Evolutionary conservation across 176 grass and related monocot genomes (phyloP).

Genomic region (Musa schizocarpa): DNA sequence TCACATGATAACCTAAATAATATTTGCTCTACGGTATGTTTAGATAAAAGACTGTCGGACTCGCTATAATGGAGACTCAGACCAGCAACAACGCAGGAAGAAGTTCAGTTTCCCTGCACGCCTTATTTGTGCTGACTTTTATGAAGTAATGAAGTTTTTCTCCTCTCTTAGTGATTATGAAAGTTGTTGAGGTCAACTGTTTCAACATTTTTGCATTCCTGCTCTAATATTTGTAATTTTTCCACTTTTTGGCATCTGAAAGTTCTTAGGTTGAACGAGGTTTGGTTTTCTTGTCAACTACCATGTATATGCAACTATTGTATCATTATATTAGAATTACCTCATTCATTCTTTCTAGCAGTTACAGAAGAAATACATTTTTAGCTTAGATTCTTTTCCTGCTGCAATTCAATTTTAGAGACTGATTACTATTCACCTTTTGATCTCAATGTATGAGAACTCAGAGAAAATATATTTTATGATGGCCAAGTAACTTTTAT

Average conservation of each 20-base stretch:
- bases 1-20: background rate
- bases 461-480: background rate
- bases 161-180: too few relatives aligned
- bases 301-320: background rate
- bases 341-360: background rate
- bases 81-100: constrained; percentile 73
- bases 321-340: background rate
- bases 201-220: background rate
- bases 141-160: constrained; percentile 43
- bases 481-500: background rate
- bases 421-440: background rate
- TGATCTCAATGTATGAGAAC: background rate
- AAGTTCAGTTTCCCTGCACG: constrained; percentile 92
- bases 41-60: constrained; percentile 94
- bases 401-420: background rate
- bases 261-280: background rate
- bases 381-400: background rate
- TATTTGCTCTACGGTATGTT: constrained; percentile 6
- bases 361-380: background rate
- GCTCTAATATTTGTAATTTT: background rate
- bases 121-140: constrained; percentile 95
- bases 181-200: too few relatives aligned
- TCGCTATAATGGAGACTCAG: constrained; percentile 77
- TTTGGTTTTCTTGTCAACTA: background rate
- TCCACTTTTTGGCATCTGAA: background rate